Evolutionary conservation across 2,329 filamentous ascomycete genomes (phyloP).

Genomic region (Penicillium sp.): DNA sequence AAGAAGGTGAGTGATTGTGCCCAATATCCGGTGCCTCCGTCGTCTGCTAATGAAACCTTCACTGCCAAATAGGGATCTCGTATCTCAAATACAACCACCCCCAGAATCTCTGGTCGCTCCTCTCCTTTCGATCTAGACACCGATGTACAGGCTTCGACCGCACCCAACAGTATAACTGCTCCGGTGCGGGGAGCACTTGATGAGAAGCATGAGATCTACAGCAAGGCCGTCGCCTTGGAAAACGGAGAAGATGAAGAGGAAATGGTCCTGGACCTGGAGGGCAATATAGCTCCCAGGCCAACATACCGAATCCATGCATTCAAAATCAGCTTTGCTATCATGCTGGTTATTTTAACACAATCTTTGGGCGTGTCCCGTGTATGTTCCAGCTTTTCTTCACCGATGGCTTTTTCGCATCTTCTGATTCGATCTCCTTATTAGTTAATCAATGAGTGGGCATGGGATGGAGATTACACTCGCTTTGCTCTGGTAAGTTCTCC

Average conservation of each 20-base stretch:
- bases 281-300: conserved; percentile 12
- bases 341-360: conserved; percentile 21
- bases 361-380: conserved; percentile 15
- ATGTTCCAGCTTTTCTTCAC: not conserved
- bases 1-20: conserved; percentile 1
- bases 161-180: not conserved
- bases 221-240: conserved; percentile 18
- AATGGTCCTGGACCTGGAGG: conserved; percentile 10
- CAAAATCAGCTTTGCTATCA: conserved; percentile 20
- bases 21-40: not conserved
- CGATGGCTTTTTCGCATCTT: not conserved
- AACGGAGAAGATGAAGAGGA: conserved; percentile 12
- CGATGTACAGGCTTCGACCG: not conserved
- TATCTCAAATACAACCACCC: conserved; percentile 12
- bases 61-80: not conserved
- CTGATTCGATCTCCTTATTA: not conserved
- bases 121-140: conserved; percentile 9
- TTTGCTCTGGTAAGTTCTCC: conserved; percentile 12
- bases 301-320: conserved; percentile 9
- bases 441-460: conserved; percentile 16
- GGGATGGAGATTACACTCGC: conserved; percentile 15
- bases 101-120: conserved; percentile 15
- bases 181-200: conserved; percentile 17
- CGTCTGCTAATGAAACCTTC: not conserved
- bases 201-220: conserved; percentile 20